Conservation (phyloP, 345 rosid genomes). For the Populus deltoides region DNA sequence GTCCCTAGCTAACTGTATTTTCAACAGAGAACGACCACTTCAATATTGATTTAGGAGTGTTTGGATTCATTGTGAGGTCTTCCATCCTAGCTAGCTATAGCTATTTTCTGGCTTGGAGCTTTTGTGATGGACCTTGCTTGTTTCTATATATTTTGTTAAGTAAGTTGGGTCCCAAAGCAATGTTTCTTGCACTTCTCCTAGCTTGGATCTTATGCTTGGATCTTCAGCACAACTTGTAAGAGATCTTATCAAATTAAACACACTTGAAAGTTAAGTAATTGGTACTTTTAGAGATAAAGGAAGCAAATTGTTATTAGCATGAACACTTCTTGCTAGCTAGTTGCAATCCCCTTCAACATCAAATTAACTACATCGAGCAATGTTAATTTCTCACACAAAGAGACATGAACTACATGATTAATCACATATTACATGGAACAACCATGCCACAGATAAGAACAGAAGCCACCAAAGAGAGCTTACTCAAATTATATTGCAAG, state of each 20-base stretch:
- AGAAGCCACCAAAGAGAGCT: neutral
- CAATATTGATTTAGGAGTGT: neutral
- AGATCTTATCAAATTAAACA: neutral
- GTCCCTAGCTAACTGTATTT: neutral
- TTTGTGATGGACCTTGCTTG: neutral
- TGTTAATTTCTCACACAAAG: neutral
- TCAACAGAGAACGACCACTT: neutral
- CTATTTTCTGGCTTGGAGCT: neutral
- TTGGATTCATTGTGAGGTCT: neutral
- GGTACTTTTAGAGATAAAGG: neutral
- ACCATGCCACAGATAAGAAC: neutral
- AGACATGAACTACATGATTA: neutral
- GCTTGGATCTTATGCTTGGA: neutral
- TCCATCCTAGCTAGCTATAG: neutral
- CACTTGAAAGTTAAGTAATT: neutral
- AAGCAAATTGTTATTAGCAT: neutral
- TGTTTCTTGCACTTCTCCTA: neutral
- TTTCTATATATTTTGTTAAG: neutral
- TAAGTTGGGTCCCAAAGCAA: neutral
- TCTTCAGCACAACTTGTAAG: neutral
- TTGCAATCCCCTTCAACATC: neutral
- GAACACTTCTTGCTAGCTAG: neutral
- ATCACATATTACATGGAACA: neutral
- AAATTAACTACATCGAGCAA: neutral
- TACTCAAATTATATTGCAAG: constrained; percentile 5